Evolutionary conservation across 2,329 filamentous ascomycete genomes (phyloP).

Genomic region (Cordyceps fumosorosea): DNA sequence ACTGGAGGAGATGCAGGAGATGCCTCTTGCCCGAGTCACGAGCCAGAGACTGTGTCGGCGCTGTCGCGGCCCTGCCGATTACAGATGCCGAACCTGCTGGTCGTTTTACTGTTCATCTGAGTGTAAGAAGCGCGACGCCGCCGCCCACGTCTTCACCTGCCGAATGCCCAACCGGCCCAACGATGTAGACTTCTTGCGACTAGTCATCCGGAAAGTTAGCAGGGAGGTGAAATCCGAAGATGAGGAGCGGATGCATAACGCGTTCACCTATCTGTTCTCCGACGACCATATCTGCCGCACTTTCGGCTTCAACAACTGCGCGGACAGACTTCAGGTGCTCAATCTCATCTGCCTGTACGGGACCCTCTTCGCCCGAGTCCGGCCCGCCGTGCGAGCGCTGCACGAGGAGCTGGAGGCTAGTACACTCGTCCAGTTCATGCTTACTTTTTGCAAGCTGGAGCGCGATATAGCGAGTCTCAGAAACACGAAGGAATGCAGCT

Average conservation of each 20-base stretch:
- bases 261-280: not conserved
- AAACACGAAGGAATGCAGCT: not conserved
- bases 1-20: not conserved
- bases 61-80: not conserved
- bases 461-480: not conserved
- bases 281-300: not conserved
- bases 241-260: not conserved
- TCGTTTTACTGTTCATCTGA: not conserved
- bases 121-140: not conserved
- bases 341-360: not conserved
- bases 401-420: not conserved
- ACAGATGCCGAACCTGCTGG: not conserved
- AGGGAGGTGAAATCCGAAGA: not conserved
- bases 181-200: not conserved
- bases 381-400: not conserved
- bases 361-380: not conserved
- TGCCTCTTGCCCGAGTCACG: not conserved
- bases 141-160: not conserved
- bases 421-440: not conserved
- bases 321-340: not conserved
- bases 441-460: not conserved
- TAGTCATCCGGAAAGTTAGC: not conserved
- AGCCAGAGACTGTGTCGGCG: not conserved
- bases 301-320: not conserved
- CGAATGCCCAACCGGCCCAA: not conserved